Conservation (phyloP, 306 rosid genomes). For the Abrus precatorius region DNA sequence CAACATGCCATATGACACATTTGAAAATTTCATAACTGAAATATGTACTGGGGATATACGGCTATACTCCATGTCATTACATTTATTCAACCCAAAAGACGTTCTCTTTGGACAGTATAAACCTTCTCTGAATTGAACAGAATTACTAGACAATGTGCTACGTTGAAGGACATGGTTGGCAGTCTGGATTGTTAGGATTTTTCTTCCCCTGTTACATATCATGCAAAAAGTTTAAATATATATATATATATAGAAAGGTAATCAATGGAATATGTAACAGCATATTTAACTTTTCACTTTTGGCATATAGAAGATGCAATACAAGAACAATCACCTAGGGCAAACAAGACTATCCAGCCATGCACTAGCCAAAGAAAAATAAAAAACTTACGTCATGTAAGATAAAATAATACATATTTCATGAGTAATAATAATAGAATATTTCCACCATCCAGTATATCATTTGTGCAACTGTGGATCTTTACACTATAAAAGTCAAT, state of each 20-base stretch:
- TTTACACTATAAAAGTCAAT: conserved; percentile 5
- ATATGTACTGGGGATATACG: conserved; percentile 41
- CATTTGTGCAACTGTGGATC: conserved; percentile 1
- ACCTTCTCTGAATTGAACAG: conserved; percentile 54
- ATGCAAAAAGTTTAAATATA: conserved; percentile 33
- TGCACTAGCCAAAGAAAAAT: conserved; percentile 24
- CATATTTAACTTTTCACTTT: conserved; percentile 41
- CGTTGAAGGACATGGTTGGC: conserved; percentile 47
- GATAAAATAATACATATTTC: conserved; percentile 13
- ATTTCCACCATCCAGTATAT: conserved; percentile 3
- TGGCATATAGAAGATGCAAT: conserved; percentile 30
- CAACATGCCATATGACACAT: conserved; percentile 40
- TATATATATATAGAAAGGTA: conserved; percentile 2
- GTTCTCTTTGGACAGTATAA: conserved; percentile 50
- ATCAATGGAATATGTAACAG: conserved; percentile 26
- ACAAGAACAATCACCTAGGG: conserved; percentile 25
- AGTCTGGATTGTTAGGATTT: conserved; percentile 48
- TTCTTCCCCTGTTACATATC: conserved; percentile 63
- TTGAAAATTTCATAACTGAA: conserved; percentile 52
- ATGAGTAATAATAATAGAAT: not conserved
- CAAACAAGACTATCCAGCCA: conserved; percentile 25
- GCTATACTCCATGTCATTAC: conserved; percentile 30
- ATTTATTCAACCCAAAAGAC: conserved; percentile 49
- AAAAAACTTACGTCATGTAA: not conserved
- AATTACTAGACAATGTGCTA: conserved; percentile 42